Evolutionary conservation across 2,329 filamentous ascomycete genomes (phyloP).

Genomic region (Xylaria arbuscula): DNA sequence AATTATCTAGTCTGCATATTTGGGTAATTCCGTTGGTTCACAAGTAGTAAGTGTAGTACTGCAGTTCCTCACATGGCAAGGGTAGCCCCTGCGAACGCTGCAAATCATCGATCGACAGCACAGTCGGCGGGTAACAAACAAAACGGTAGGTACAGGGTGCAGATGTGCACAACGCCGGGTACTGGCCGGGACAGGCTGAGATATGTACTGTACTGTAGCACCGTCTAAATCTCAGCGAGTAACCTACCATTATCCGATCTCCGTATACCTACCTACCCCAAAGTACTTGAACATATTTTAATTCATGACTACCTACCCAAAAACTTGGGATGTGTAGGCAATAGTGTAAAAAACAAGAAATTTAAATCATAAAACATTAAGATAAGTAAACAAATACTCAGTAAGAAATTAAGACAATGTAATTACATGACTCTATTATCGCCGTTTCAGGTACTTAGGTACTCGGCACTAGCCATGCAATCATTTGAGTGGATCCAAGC

Average conservation of each 20-base stretch:
- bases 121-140: not conserved
- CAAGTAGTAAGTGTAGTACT: not conserved
- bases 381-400: not conserved
- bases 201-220: too few species aligned
- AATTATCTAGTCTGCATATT: too few species aligned
- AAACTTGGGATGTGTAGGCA: not conserved
- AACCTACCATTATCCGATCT: not conserved
- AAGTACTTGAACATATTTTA: not conserved
- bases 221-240: not conserved
- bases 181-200: not conserved
- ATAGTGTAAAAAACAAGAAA: not conserved
- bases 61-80: slow-evolving; percentile 9
- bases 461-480: too few species aligned
- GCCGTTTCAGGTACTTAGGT: not conserved
- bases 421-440: slow-evolving; percentile 17
- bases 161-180: slow-evolving; percentile 17
- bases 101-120: slow-evolving; percentile 36
- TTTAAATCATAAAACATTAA: not conserved
- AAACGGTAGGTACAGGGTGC: slow-evolving; percentile 15
- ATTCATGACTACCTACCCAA: not conserved
- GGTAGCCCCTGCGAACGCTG: slow-evolving; percentile 22
- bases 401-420: not conserved
- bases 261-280: not conserved
- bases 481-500: slow-evolving; percentile 9
- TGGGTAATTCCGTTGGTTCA: too few species aligned